Percentiles rank a stretch among this genome's conserved stretches.
phyloP scores from a whole-genome alignment of 1,139 yeast species.

The Candida sanyaensis region DNA sequence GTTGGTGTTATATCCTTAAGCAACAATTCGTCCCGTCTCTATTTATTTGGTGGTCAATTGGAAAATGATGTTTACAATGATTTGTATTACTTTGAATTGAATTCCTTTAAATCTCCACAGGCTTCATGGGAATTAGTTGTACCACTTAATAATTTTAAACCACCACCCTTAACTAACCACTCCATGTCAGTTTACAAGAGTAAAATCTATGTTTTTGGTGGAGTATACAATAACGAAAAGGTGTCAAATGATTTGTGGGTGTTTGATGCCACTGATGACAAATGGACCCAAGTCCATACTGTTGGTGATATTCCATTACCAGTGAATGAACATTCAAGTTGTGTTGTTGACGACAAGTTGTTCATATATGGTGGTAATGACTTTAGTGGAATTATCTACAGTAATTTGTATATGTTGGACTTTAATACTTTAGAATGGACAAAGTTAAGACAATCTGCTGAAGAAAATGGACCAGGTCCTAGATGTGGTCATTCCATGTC shows the following conservation, averaged over 20 bases:
- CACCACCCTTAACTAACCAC: constrained; percentile 94
- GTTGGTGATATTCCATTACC: constrained; percentile 77
- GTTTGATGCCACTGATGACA: constrained; percentile 67
- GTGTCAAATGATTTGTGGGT: constrained; percentile 81
- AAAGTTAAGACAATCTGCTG: constrained; percentile 50
- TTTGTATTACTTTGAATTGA: constrained; percentile 81
- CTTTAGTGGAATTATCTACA: constrained; percentile 68
- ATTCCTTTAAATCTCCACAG: constrained; percentile 80
- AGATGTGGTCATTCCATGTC: constrained; percentile 96
- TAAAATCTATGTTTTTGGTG: constrained; percentile 83
- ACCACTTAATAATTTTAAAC: constrained; percentile 55
- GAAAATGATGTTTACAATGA: constrained; percentile 88
- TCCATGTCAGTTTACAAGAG: constrained; percentile 81
- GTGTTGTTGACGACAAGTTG: constrained; percentile 76
- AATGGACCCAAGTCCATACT: constrained; percentile 61
- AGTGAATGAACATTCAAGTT: constrained; percentile 88
- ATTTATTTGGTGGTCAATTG: constrained; percentile 93
- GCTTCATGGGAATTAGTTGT: constrained; percentile 82
- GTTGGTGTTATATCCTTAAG: constrained; percentile 61
- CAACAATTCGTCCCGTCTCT: constrained; percentile 70
- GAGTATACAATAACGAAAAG: constrained; percentile 81
- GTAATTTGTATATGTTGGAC: constrained; percentile 74
- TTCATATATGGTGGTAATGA: constrained; percentile 92
- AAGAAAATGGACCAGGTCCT: constrained; percentile 64
- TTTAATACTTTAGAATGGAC: constrained; percentile 74